These are phyloP conservation scores for Monosporozyma unispora DNA, from an alignment of 805 yeast genomes.

Conservation along the genomic window DNA sequence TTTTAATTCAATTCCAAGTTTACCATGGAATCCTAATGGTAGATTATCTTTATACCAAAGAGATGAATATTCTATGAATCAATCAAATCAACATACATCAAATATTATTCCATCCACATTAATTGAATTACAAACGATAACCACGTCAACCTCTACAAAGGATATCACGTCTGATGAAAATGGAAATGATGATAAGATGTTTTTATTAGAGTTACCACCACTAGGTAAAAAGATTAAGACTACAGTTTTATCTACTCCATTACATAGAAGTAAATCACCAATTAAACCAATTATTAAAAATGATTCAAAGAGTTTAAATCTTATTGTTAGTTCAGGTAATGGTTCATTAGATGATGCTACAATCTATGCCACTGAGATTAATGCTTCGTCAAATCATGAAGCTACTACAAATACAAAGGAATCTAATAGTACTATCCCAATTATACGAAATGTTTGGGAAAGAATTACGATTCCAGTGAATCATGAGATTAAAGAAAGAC, in stretches of 20 bases:
- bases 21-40: conserved; percentile 1
- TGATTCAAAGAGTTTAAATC: conserved; percentile 14
- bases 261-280: conserved; percentile 16
- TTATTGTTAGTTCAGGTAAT: conserved; percentile 23
- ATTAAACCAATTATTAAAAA: conserved; percentile 16
- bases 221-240: not conserved
- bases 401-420: conserved; percentile 2
- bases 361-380: conserved; percentile 28
- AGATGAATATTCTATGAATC: not conserved
- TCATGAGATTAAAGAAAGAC: conserved; percentile 18
- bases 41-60: not conserved
- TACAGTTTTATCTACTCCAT: conserved; percentile 7
- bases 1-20: not conserved
- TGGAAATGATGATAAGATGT: not conserved
- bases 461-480: conserved; percentile 27
- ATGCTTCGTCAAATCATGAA: conserved; percentile 14
- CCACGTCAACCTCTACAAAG: too few relatives aligned
- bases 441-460: conserved; percentile 19
- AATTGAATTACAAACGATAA: conserved; percentile 3
- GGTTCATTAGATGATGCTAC: conserved; percentile 27
- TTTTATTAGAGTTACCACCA: conserved; percentile 2
- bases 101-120: not conserved
- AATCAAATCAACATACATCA: not conserved
- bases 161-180: not conserved
- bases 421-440: conserved; percentile 10